phyloP scores from a whole-genome alignment of 2,329 filamentous ascomycete species.

The Sordariomycetes sp. region DNA sequence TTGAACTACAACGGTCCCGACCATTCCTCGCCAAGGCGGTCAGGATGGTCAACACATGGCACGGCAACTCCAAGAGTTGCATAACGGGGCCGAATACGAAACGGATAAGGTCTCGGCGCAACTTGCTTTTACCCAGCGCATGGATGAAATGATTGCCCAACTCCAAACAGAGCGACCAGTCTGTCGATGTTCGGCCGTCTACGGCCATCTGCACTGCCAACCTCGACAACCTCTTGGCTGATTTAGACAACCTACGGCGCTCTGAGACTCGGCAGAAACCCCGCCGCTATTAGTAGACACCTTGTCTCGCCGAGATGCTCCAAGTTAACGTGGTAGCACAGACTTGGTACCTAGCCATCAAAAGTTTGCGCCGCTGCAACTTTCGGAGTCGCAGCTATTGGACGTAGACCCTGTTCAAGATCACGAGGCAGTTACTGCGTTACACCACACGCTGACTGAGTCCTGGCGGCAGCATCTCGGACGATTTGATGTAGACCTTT shows the following conservation, averaged over 20 bases:
- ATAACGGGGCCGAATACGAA: slow-evolving; percentile 4
- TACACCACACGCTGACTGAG: slow-evolving; percentile 6
- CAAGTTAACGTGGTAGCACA: slow-evolving; percentile 3
- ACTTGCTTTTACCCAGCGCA: slow-evolving; percentile 6
- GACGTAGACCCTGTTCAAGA: slow-evolving; percentile 1
- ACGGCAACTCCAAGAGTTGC: slow-evolving; percentile 6
- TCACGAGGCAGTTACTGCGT: slow-evolving; percentile 4
- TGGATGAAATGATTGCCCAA: slow-evolving; percentile 7
- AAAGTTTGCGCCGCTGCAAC: slow-evolving; percentile 6
- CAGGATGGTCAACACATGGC: slow-evolving; percentile 7
- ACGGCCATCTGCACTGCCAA: slow-evolving; percentile 5
- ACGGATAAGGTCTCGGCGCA: slow-evolving; percentile 6
- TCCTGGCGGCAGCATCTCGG: slow-evolving; percentile 2
- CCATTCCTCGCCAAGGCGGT: slow-evolving; percentile 7
- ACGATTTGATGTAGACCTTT: slow-evolving; percentile 7
- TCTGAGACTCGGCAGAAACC: slow-evolving; percentile 1
- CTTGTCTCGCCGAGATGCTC: background rate
- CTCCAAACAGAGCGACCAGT: slow-evolving; percentile 6
- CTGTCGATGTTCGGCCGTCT: slow-evolving; percentile 6
- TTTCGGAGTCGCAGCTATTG: slow-evolving; percentile 7
- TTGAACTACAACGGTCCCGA: slow-evolving; percentile 6
- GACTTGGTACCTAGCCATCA: slow-evolving; percentile 7
- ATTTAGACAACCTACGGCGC: slow-evolving; percentile 3
- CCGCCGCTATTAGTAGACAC: slow-evolving; percentile 1
- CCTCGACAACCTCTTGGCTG: slow-evolving; percentile 6